Evolutionary conservation across 768 basidiomycete genomes (phyloP), one percentile per base, ranked within the genome.

Genomic region (Postia placenta): DNA sequence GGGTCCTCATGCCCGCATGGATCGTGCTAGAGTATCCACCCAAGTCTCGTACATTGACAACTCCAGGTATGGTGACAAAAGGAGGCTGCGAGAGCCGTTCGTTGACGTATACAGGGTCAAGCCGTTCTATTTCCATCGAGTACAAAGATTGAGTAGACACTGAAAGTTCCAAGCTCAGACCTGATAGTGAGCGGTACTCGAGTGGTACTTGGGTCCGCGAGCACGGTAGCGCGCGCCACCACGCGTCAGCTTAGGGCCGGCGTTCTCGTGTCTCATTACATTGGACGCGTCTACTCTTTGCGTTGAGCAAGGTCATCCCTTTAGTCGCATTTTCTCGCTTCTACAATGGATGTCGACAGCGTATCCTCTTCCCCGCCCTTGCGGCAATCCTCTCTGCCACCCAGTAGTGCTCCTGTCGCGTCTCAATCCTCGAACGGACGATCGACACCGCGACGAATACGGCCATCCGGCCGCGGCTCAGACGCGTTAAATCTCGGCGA

Each of bases 41-140:
- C 9, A 91, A 72, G 66, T 87, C 84, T 47, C 88, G 75, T 44
- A 84, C 72, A 62, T 91, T 91, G 56, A 78, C 79, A 7, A 90
- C 85, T 25, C 88, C 88, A n/a, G 77, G 64, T 56, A 90, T 73
- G 15, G 70, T 60, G 7, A 87, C 75, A 56, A 91, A 91, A 0
- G 88, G 88, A 6, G 79, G 81, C 22, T 71, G 72, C 0, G 85
- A 86, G 33, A 90, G 76, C 9, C 79, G 66, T 20, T 82, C 73
- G 5, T 74, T 67, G 17, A 90, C 85, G 65, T 81, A 79, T 15
- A 63, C 64, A 2, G 85, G 78, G 59, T 89, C 86, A 40, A 90
- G 67, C 37, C 83, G 79, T 48, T 81, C 80, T 40, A 84, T 69
- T 56, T 74, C 67, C 55, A 52, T 53, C n/a, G 51, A 28, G 43